Percentiles rank a stretch among this genome's conserved stretches.
These are phyloP conservation scores for Gonapodya prolifera DNA, from an alignment of 192 early-diverging fungal genomes.

Conservation along the genomic window DNA sequence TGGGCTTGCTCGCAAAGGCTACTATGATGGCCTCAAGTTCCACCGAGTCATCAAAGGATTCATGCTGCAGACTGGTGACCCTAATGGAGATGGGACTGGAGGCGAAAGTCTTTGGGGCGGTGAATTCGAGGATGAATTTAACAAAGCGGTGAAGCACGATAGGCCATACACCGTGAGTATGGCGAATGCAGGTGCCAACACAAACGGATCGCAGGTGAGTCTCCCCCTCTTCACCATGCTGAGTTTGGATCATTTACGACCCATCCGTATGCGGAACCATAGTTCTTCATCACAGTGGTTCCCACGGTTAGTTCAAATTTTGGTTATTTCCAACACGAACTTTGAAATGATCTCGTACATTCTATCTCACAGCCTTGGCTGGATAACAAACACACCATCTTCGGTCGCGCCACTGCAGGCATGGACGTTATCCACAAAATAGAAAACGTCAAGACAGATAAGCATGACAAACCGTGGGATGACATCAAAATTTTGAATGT, in stretches of 20 bases:
- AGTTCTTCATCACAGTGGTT: constrained; percentile 92
- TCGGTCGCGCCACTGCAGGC: constrained; percentile 78
- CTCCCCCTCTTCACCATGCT: neutral
- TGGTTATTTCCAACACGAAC: neutral
- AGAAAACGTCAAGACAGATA: constrained; percentile 68
- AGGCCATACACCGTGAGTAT: constrained; percentile 84
- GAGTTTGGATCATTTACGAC: too few species aligned
- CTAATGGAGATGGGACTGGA: constrained; percentile 81
- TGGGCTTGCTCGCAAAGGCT: constrained; percentile 68
- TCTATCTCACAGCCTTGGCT: constrained; percentile 64
- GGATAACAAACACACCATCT: constrained; percentile 93
- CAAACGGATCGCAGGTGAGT: neutral
- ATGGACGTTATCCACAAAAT: constrained; percentile 88
- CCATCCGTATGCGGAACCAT: too few species aligned
- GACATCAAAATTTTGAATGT: constrained; percentile 66
- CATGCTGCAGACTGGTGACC: constrained; percentile 89
- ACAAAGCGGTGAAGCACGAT: constrained; percentile 63
- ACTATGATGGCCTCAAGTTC: constrained; percentile 88
- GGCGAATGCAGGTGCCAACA: constrained; percentile 72
- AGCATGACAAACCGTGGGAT: constrained; percentile 79
- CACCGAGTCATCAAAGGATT: constrained; percentile 95
- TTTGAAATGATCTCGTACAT: neutral
- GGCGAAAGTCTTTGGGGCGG: constrained; percentile 84
- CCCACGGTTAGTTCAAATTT: constrained; percentile 53
- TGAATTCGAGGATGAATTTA: constrained; percentile 83